Conservation (phyloP, 495 filamentous ascomycete species). For the Hypoxylon intermedium region DNA sequence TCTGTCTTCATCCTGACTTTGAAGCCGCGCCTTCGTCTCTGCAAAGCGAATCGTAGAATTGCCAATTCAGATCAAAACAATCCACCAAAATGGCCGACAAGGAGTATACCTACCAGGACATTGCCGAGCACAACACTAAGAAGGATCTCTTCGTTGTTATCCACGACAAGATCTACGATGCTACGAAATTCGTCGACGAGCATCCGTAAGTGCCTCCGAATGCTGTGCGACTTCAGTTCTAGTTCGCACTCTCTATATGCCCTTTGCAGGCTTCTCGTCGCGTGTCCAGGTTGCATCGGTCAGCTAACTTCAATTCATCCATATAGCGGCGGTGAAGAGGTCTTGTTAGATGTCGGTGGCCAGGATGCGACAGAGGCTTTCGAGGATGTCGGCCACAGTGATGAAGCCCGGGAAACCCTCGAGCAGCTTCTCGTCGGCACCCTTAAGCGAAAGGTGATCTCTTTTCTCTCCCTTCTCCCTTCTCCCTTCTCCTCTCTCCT, state of each 20-base stretch:
- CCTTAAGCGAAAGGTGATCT: conserved; percentile 83
- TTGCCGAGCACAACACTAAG: conserved; percentile 89
- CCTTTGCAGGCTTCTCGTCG: neutral
- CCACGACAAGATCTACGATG: conserved; percentile 96
- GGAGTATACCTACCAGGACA: conserved; percentile 83
- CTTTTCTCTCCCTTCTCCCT: too few species aligned
- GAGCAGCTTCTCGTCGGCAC: conserved; percentile 77
- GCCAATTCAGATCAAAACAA: conserved; percentile 14
- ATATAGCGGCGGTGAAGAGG: conserved; percentile 93
- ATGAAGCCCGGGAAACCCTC: conserved; percentile 96
- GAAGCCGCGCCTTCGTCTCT: neutral
- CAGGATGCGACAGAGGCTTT: conserved; percentile 98
- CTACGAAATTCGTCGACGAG: conserved; percentile 90
- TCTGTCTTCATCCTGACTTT: conserved; percentile 6
- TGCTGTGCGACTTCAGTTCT: neutral
- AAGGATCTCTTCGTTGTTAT: conserved; percentile 93
- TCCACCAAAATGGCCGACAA: conserved; percentile 69
- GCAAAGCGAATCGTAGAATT: conserved; percentile 16
- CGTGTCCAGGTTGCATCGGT: neutral
- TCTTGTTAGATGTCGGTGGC: conserved; percentile 92
- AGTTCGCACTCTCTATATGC: conserved; percentile 3
- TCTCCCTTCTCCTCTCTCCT: too few species aligned
- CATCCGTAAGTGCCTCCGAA: conserved; percentile 82
- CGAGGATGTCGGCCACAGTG: conserved; percentile 99
- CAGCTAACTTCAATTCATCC: conserved; percentile 23